Evolutionary conservation across 768 basidiomycete species (phyloP).

Genomic region (Calocybe indica): DNA sequence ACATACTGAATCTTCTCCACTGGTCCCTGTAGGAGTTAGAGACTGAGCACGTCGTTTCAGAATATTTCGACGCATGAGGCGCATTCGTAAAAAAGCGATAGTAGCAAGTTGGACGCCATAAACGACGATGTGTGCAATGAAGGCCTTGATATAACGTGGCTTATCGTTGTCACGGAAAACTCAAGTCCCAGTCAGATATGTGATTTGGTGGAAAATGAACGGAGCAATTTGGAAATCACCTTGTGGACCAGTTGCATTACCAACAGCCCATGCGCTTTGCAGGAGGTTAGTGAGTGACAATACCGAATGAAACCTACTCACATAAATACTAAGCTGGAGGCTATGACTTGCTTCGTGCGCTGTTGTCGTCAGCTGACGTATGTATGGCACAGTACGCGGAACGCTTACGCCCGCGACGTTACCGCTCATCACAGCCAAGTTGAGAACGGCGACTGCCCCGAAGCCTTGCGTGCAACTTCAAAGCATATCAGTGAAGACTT

Average conservation of each 20-base stretch:
- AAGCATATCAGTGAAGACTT: neutral
- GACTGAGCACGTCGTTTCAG: constrained; percentile 32
- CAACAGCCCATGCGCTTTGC: constrained; percentile 40
- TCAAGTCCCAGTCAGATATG: constrained; percentile 5
- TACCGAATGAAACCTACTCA: constrained; percentile 9
- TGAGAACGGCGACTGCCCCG: constrained; percentile 39
- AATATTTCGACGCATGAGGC: constrained; percentile 35
- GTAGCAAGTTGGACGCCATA: constrained; percentile 37
- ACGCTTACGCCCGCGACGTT: constrained; percentile 36
- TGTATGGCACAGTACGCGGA: neutral
- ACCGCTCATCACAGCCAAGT: constrained; percentile 39
- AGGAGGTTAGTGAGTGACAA: neutral
- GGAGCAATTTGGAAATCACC: constrained; percentile 12
- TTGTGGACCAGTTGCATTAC: constrained; percentile 44
- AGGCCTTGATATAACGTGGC: constrained; percentile 42
- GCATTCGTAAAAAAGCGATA: constrained; percentile 31
- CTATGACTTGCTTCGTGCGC: constrained; percentile 44
- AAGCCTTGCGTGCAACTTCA: constrained; percentile 39
- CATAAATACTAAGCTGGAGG: constrained; percentile 43
- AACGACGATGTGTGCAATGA: constrained; percentile 39
- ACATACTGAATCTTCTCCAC: constrained; percentile 21
- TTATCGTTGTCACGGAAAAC: constrained; percentile 40
- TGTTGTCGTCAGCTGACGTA: constrained; percentile 4
- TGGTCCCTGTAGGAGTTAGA: constrained; percentile 19
- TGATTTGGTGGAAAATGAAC: neutral